Base-by-base conservation (phyloP, 2,329 filamentous ascomycete genomes). In the Pestalotiopsis sp. region DNA sequence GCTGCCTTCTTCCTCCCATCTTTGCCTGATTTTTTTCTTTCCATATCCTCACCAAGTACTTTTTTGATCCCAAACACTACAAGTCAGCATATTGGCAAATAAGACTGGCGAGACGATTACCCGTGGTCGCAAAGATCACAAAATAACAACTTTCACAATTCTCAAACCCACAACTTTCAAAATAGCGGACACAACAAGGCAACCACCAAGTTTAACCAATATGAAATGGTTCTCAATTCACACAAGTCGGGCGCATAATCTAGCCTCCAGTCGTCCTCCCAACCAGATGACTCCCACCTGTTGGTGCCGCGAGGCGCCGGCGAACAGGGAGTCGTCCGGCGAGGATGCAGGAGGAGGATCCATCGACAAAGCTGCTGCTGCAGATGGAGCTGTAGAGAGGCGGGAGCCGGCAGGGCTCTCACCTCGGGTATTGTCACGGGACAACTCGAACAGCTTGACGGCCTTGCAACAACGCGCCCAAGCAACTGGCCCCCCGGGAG, bases 351-450 rank as follows among this genome's bases (percentile, higher is more conserved):
- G 45, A n/a, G 25, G 45, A n/a, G n/a, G 45, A n/a, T 17, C 45
- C 20, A 52, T 45, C 38, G 20, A 31, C n/a, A n/a, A 38, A 23
- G 61, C 31, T 38, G 61, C 12, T 38, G 14, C 20, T 45, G 61
- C 61, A 52, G 39, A 64, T 25, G 61, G 39, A 45, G 61, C 38
- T 64, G 39, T 31, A 38, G 38, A 64, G 61, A 14, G 38, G 61
- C 38, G 39, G 38, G 36, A 27, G 20, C n/a, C 61, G 61, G 31
- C 61, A 41, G 38, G 61, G 12, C 61, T 41, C 39, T 49, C 61
- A 64, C 23, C 25, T 64, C 61, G 61, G 38, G 61, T 45, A 45
- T 64, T 64, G 61, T 64, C 61, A 64, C 61, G 38, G 61, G 61
- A 20, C 61, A 52, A 64, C 20, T 64, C 39, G 61, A 64, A 20